Evolutionary conservation across 495 filamentous ascomycete genomes (phyloP).

Genomic region (Daldinia grandis): DNA sequence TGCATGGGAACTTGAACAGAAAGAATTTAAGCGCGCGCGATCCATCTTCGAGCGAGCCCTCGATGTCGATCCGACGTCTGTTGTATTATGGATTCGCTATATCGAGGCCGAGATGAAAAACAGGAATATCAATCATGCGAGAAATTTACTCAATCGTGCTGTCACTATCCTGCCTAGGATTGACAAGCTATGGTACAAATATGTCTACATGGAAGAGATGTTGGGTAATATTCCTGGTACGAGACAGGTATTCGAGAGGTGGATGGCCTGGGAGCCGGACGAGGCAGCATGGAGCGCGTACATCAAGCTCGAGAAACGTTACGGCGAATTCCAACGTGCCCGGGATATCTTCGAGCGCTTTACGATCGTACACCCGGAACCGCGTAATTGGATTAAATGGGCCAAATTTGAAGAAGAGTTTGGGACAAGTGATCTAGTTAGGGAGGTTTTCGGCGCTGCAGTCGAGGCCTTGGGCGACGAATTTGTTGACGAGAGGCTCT

Average conservation of each 20-base stretch:
- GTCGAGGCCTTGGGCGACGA: conserved; percentile 93
- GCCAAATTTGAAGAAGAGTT: conserved; percentile 95
- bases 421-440: conserved; percentile 87
- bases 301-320: conserved; percentile 96
- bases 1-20: conserved; percentile 96
- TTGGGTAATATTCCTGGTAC: conserved; percentile 90
- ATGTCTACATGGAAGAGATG: conserved; percentile 99
- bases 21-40: conserved; percentile 95
- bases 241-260: conserved; percentile 93
- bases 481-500: conserved; percentile 95
- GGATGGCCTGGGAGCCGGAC: conserved; percentile 98
- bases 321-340: conserved; percentile 86
- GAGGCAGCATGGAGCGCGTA: conserved; percentile 95
- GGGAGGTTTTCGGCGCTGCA: conserved; percentile 90
- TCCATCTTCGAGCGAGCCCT: conserved; percentile 95
- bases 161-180: conserved; percentile 90
- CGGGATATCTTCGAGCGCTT: conserved; percentile 88
- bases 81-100: conserved; percentile 87
- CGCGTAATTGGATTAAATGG: conserved; percentile 99
- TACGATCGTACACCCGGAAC: conserved; percentile 92
- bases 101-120: conserved; percentile 97
- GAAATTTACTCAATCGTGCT: conserved; percentile 93
- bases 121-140: conserved; percentile 95
- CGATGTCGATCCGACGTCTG: conserved; percentile 87
- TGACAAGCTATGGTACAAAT: conserved; percentile 98